Percentiles rank a stretch among this genome's conserved stretches.
Conservation (phyloP, 768 basidiomycete species). For the Ramaria sp. region DNA sequence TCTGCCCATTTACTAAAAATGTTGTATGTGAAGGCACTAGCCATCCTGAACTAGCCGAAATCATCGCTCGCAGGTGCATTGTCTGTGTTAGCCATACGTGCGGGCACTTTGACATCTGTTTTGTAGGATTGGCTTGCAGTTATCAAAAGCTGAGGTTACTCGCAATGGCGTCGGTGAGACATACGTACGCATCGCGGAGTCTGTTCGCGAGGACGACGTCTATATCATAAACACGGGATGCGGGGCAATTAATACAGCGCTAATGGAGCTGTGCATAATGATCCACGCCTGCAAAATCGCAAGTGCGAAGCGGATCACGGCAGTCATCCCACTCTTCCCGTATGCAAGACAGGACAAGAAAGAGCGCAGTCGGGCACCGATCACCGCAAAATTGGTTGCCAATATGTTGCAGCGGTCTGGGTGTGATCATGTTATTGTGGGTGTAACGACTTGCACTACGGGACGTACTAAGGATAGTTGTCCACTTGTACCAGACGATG, state of each 20-base stretch:
- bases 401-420: conserved; percentile 93
- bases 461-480: neutral
- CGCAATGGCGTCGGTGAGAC: conserved; percentile 89
- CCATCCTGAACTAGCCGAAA: conserved; percentile 90
- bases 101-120: neutral
- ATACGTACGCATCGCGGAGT: conserved; percentile 83
- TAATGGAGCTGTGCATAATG: conserved; percentile 99
- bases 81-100: neutral
- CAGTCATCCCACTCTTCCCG: conserved; percentile 95
- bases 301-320: conserved; percentile 95
- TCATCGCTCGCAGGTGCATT: conserved; percentile 79
- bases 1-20: neutral
- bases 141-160: conserved; percentile 80
- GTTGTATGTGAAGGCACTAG: conserved; percentile 56
- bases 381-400: conserved; percentile 95
- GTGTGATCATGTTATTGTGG: conserved; percentile 93
- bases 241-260: conserved; percentile 77
- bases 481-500: conserved; percentile 58
- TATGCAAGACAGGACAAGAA: conserved; percentile 99
- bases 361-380: conserved; percentile 96
- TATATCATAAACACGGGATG: conserved; percentile 96
- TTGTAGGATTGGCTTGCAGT: conserved; percentile 74
- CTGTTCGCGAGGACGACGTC: conserved; percentile 95
- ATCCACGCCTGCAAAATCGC: conserved; percentile 99
- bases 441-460: conserved; percentile 19